phyloP scores from a whole-genome alignment of 75 land plant genomes.

The Picea sitchensis region DNA sequence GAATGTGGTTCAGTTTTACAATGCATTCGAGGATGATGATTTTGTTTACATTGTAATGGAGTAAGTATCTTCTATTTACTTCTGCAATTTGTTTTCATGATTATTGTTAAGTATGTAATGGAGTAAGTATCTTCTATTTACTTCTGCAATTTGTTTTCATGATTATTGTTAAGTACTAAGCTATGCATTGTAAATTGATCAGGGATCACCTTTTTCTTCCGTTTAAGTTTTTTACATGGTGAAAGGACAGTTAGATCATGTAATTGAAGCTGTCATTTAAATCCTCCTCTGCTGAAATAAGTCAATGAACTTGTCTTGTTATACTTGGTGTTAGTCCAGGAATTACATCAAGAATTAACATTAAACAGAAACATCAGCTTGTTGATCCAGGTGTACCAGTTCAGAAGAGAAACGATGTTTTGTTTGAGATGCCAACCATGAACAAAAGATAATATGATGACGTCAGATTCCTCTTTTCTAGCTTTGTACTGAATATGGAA shows the following conservation, averaged over 20 bases:
- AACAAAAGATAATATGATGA: background rate
- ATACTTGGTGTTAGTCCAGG: background rate
- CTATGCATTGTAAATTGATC: background rate
- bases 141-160: background rate
- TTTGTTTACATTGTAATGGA: slow-evolving; percentile 91
- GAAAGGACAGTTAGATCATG: background rate
- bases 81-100: background rate
- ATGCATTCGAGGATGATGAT: slow-evolving; percentile 78
- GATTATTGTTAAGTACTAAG: too few species aligned
- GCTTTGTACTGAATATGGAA: background rate
- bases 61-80: slow-evolving; percentile 41
- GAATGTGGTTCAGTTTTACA: slow-evolving; percentile 78
- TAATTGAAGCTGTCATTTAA: background rate
- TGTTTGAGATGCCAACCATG: background rate
- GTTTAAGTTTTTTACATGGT: background rate
- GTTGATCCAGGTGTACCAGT: background rate
- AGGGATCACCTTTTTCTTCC: background rate
- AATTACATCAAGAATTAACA: background rate
- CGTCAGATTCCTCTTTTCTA: background rate
- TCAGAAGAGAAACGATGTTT: background rate
- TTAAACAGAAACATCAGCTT: background rate
- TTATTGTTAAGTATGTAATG: slow-evolving; percentile 39
- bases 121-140: slow-evolving; percentile 57
- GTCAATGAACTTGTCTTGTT: background rate
- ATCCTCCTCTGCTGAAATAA: background rate